Base-by-base conservation (phyloP, 352 stramenopile genomes). In the Phytophthora rubi region DNA sequence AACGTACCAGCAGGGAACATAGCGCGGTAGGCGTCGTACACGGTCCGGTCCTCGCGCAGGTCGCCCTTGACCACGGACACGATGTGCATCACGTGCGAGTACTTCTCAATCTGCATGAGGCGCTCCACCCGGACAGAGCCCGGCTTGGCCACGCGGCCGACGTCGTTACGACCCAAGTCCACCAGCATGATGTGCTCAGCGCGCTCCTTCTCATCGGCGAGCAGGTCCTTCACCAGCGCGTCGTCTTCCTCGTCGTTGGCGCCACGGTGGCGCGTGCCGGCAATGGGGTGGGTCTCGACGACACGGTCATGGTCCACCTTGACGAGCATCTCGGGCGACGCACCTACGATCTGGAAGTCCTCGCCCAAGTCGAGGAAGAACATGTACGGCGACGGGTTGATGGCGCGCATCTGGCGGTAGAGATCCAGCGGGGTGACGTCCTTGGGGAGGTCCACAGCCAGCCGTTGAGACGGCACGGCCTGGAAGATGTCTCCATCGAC, bases 111-210 rank as follows among this genome's bases (percentile, higher is more conserved):
- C 74, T 94, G 81, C 90, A 97, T 96, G 60, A 97, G 83, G 54
- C 77, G 77, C 62, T 97, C 88, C 26, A 97, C 89, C 7, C 81
- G 85, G 35, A 97, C 90, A 1, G 86, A 82, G 9, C 90, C 90
- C 2, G 90, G 89, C 65, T 81, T 88, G 35, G 88, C 88, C 16
- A 98, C 92, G 18, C 91, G 88, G 7, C 92, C 92, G 18, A 97
- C 82, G 59, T 98, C 92, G 59, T 98, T 98, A 37, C 92, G 88
- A 4, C 92, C 92, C 6, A 98, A 68, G 67, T 98, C 92, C 47
- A 98, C 90, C 8, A 98, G 81, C 92, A 98, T 98, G 59, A 98
- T 94, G 82, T 98, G 92, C 62, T 98, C 92, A 7, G 90, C 86
- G 45, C 89, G 90, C 67, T 98, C 92, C 70, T 98, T 98, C 73